Conservation (phyloP, 2,329 filamentous ascomycete genomes). For the Fusarium sp. region DNA sequence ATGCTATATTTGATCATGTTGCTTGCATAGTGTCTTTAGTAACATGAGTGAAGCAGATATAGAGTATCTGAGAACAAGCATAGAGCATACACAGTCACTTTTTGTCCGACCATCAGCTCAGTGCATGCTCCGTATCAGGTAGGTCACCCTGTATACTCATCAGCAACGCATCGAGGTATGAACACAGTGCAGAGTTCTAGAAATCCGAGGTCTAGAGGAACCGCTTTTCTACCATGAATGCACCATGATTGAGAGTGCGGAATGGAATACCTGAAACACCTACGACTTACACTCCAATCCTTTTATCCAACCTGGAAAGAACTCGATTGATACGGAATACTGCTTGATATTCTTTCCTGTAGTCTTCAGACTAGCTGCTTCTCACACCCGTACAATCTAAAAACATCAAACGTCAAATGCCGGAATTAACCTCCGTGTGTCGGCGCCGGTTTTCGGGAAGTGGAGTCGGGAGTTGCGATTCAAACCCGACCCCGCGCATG, state of each 20-base stretch:
- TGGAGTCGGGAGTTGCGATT: slow-evolving; percentile 42
- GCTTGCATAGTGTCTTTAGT: not conserved
- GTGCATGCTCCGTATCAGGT: not conserved
- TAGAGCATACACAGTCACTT: not conserved
- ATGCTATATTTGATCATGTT: not conserved
- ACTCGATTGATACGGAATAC: too few relatives aligned
- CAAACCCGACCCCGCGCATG: slow-evolving; percentile 38
- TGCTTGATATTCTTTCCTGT: not conserved
- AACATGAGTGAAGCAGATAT: not conserved
- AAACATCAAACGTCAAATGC: slow-evolving; percentile 4
- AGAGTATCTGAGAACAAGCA: not conserved
- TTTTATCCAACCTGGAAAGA: too few relatives aligned
- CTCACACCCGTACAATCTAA: not conserved
- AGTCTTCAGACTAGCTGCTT: not conserved
- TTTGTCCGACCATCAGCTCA: not conserved
- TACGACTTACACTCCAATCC: not conserved
- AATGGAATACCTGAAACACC: too few relatives aligned
- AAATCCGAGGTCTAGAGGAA: not conserved
- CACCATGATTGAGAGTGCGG: not conserved
- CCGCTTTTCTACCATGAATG: not conserved
- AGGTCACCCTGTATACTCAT: not conserved
- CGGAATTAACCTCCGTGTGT: slow-evolving; percentile 23
- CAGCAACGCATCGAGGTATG: not conserved
- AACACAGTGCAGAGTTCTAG: not conserved
- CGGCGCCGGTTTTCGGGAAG: slow-evolving; percentile 41